Percentiles rank a stretch among this genome's conserved stretches.
These are phyloP conservation scores for Phytophthora vignae DNA, from an alignment of 352 stramenopile species.

Conservation along the genomic window DNA sequence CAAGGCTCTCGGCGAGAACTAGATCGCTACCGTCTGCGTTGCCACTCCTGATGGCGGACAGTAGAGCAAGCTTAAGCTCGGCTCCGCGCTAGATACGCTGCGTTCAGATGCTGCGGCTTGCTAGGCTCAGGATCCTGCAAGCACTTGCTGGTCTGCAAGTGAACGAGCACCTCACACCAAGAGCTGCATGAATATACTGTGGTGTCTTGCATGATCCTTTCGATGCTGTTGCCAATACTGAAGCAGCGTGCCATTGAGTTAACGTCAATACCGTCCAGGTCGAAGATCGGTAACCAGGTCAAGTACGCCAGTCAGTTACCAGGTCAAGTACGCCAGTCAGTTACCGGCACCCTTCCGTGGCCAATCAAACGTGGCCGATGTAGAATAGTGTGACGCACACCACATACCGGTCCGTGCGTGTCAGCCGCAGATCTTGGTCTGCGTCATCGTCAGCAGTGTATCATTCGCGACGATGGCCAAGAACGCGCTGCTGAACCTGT, in stretches of 20 bases:
- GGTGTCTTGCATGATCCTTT: background rate
- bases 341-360: background rate
- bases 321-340: background rate
- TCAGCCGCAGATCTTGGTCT: conserved; percentile 20
- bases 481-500: conserved; percentile 72
- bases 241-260: too few species aligned
- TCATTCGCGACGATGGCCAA: conserved; percentile 62
- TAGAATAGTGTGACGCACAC: background rate
- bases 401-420: conserved; percentile 14
- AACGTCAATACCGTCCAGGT: background rate
- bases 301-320: too few species aligned
- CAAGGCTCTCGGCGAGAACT: conserved; percentile 70
- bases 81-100: background rate
- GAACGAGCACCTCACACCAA: conserved; percentile 9
- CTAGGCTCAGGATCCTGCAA: conserved; percentile 14
- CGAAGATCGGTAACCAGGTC: background rate
- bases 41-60: conserved; percentile 16
- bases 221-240: background rate
- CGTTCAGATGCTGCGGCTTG: conserved; percentile 14
- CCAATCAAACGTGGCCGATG: conserved; percentile 22
- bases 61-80: conserved; percentile 22
- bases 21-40: conserved; percentile 40
- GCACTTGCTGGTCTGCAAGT: background rate
- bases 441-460: conserved; percentile 28
- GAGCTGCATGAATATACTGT: conserved; percentile 37